Conservation (phyloP, 1,284 basidiomycete species). For the Pulchroboletus neoregius region DNA sequence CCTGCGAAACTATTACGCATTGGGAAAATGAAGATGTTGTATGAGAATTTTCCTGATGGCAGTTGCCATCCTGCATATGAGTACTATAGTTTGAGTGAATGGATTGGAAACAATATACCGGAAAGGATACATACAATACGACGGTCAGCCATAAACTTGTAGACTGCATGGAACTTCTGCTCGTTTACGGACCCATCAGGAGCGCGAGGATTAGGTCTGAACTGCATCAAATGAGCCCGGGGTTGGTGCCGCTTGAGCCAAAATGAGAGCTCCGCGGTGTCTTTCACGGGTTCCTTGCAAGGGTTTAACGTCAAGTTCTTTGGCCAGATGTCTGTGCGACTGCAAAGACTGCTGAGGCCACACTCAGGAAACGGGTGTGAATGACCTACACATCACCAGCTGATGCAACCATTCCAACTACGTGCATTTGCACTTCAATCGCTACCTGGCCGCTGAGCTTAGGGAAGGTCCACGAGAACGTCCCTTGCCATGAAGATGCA, state of each 20-base stretch:
- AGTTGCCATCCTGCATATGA: constrained; percentile 53
- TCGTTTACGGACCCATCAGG: constrained; percentile 38
- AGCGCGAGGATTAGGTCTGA: constrained; percentile 21
- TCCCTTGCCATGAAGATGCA: constrained; percentile 46
- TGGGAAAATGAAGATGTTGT: constrained; percentile 53
- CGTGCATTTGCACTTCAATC: constrained; percentile 45
- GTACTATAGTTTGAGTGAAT: constrained; percentile 41
- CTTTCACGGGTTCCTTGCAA: constrained; percentile 41
- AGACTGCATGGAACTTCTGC: constrained; percentile 37
- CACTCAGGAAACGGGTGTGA: background rate
- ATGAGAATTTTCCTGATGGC: constrained; percentile 40
- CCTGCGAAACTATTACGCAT: constrained; percentile 38
- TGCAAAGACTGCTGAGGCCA: constrained; percentile 27
- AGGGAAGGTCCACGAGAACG: constrained; percentile 46
- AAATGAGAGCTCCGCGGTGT: constrained; percentile 38
- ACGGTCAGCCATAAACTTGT: constrained; percentile 40
- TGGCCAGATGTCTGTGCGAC: constrained; percentile 56
- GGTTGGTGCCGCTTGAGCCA: constrained; percentile 46
- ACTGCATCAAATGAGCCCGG: constrained; percentile 37
- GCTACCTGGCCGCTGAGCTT: constrained; percentile 36
- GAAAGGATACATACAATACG: constrained; percentile 40
- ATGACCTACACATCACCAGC: constrained; percentile 35
- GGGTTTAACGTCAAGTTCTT: constrained; percentile 40
- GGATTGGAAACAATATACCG: background rate
- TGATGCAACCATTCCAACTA: constrained; percentile 31